Evolutionary conservation across 192 early-diverging fungal species (phyloP).

Genomic region (Allomyces javanicus): DNA sequence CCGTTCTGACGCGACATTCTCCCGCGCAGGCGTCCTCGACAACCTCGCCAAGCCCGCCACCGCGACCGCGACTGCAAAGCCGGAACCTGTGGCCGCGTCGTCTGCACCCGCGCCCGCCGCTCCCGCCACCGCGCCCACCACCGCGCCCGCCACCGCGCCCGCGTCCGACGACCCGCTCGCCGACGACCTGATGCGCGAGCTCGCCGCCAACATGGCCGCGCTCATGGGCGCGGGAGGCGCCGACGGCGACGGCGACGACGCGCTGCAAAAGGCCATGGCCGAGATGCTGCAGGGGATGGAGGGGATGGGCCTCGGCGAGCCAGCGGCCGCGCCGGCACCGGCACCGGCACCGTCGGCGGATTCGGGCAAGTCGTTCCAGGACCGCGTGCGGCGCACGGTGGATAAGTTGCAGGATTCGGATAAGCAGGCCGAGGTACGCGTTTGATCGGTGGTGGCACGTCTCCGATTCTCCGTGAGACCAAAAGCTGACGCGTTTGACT

Average conservation of each 20-base stretch:
- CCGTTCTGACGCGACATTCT: too few species aligned
- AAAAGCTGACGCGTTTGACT: background rate
- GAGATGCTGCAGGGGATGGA: slow-evolving; percentile 1
- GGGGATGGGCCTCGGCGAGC: background rate
- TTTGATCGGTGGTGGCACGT: slow-evolving; percentile 4
- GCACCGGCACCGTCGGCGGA: too few species aligned
- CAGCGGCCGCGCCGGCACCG: too few species aligned
- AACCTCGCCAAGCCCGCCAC: too few species aligned
- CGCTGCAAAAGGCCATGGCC: too few species aligned
- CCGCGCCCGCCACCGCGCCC: too few species aligned
- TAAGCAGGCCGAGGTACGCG: slow-evolving; percentile 46
- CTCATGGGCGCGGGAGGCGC: slow-evolving; percentile 4
- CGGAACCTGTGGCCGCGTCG: too few species aligned
- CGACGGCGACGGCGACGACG: slow-evolving; percentile 1
- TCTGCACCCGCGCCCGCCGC: too few species aligned
- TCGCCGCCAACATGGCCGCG: slow-evolving; percentile 9
- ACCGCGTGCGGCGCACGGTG: slow-evolving; percentile 74
- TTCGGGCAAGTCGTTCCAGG: slow-evolving; percentile 46
- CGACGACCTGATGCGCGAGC: slow-evolving; percentile 13
- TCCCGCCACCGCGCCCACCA: too few species aligned
- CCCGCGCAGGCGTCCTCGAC: too few species aligned
- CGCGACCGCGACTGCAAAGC: too few species aligned
- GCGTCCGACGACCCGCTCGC: slow-evolving; percentile 6
- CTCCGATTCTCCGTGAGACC: background rate
- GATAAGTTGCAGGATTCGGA: slow-evolving; percentile 66